Conservation (phyloP, 1,139 yeast species). For the Saccharomyces hybrid region DNA sequence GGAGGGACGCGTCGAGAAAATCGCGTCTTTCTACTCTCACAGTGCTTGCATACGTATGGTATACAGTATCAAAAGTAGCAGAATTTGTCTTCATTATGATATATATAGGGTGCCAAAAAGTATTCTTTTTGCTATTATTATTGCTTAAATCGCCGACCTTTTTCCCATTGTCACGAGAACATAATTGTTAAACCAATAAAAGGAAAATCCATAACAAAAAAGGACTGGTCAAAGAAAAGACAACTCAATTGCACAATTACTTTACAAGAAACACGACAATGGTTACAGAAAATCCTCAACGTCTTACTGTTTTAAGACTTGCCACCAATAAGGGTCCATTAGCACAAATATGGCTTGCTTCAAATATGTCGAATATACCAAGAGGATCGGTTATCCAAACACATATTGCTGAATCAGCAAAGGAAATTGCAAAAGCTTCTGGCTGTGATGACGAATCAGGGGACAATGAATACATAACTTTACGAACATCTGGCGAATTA, state of each 20-base stretch:
- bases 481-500: slow-evolving; percentile 82
- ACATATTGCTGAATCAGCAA: slow-evolving; percentile 61
- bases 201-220: neutral
- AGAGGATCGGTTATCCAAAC: slow-evolving; percentile 71
- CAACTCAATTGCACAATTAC: neutral
- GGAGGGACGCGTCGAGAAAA: neutral
- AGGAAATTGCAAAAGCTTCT: slow-evolving; percentile 40
- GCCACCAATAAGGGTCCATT: slow-evolving; percentile 66
- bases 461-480: slow-evolving; percentile 49
- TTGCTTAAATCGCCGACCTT: neutral
- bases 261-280: neutral
- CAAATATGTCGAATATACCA: slow-evolving; percentile 72
- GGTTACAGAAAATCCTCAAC: neutral
- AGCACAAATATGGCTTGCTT: slow-evolving; percentile 91
- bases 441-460: slow-evolving; percentile 19
- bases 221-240: neutral
- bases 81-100: neutral
- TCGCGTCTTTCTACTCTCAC: neutral
- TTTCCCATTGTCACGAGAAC: no score
- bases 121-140: neutral
- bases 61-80: neutral
- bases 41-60: neutral
- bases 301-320: slow-evolving; percentile 15
- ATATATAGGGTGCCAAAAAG: neutral
- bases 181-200: neutral